phyloP scores from a whole-genome alignment of 305 asterid genomes.

The Vinca major region DNA sequence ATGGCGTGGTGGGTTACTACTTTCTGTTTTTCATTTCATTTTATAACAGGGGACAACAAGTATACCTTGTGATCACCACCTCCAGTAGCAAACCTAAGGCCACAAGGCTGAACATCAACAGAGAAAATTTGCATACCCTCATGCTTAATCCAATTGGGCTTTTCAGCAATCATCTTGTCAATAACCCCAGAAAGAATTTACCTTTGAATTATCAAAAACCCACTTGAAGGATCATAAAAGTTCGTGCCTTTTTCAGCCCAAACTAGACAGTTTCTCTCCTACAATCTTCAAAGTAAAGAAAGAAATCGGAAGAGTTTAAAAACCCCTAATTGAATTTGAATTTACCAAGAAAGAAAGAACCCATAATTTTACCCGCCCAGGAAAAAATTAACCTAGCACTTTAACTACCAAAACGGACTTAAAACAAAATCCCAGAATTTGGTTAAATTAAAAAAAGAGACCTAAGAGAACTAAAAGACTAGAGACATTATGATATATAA shows the following conservation, averaged over 20 bases:
- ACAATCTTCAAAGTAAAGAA: not conserved
- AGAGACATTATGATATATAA: not conserved
- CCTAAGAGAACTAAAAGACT: not conserved
- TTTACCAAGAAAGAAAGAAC: no score
- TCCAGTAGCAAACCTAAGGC: slow-evolving; percentile 33
- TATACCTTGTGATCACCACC: slow-evolving; percentile 36
- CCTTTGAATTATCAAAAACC: not conserved
- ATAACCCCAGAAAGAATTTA: not conserved
- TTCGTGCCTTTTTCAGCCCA: not conserved
- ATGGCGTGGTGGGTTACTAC: no score
- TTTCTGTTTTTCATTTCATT: no score
- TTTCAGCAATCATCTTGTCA: slow-evolving; percentile 25
- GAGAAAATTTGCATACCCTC: slow-evolving; percentile 29
- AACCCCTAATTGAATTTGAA: slow-evolving; percentile 6
- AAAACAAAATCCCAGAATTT: slow-evolving; percentile 1
- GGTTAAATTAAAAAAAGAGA: not conserved
- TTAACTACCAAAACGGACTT: not conserved
- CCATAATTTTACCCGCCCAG: not conserved
- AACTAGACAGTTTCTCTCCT: not conserved
- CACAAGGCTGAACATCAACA: slow-evolving; percentile 33
- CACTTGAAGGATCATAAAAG: slow-evolving; percentile 2
- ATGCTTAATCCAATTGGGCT: slow-evolving; percentile 29
- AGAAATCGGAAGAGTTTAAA: not conserved
- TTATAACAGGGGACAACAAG: not conserved
- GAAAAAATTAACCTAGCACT: not conserved